phyloP scores from a whole-genome alignment of 2,329 filamentous ascomycete genomes.

The Ceratocystis eucalypticola region DNA sequence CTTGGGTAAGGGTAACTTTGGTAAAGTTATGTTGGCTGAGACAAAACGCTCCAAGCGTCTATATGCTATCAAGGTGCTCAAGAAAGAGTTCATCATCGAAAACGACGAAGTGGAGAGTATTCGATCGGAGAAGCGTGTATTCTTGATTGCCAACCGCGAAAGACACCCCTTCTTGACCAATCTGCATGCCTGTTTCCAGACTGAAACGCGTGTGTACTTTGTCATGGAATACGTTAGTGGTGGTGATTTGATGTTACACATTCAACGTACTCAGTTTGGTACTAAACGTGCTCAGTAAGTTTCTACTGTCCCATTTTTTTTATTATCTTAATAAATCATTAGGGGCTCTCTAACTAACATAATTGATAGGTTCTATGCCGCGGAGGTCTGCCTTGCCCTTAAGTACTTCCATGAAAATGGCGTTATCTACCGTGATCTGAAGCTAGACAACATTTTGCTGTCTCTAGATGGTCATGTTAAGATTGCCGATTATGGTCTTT shows the following conservation, averaged over 20 bases:
- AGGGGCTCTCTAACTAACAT: not conserved
- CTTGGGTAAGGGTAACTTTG: conserved; percentile 96
- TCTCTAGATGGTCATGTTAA: conserved; percentile 96
- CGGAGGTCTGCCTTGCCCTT: conserved; percentile 88
- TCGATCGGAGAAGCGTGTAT: conserved; percentile 92
- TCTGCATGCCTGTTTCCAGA: conserved; percentile 96
- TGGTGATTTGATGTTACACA: conserved; percentile 97
- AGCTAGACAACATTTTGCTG: conserved; percentile 82
- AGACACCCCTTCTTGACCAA: conserved; percentile 91
- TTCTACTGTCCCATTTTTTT: not conserved
- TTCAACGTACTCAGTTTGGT: conserved; percentile 90
- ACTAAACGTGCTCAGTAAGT: conserved; percentile 88
- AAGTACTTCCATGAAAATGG: conserved; percentile 99
- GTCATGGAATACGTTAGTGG: conserved; percentile 99
- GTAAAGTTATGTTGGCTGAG: conserved; percentile 98
- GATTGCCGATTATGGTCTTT: conserved; percentile 95
- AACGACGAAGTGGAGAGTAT: conserved; percentile 98
- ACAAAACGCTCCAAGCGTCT: conserved; percentile 84
- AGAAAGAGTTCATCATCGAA: conserved; percentile 99
- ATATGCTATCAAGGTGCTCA: conserved; percentile 96
- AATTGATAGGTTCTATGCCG: conserved; percentile 78
- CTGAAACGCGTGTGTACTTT: conserved; percentile 95
- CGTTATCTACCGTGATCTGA: conserved; percentile 95
- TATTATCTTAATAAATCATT: not conserved
- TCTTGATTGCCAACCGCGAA: conserved; percentile 93